These are phyloP conservation scores for Verticillium isaacii DNA, from an alignment of 2,329 filamentous ascomycete species.

Conservation along the genomic window DNA sequence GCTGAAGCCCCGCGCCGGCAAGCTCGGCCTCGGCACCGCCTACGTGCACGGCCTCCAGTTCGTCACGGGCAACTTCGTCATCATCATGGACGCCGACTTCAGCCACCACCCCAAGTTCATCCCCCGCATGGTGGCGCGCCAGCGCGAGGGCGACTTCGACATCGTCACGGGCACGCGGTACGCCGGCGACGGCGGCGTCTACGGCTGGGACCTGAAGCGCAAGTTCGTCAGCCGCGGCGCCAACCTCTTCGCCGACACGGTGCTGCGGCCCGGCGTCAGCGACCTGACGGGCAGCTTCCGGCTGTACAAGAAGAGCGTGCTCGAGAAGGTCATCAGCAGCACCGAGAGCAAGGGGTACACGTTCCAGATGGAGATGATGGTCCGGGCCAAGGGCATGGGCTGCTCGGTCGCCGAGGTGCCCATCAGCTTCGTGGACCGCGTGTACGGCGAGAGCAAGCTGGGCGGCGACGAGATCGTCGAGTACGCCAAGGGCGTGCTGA, in stretches of 20 bases:
- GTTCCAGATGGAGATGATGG: conserved; percentile 99
- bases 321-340: conserved; percentile 84
- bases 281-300: conserved; percentile 94
- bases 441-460: conserved; percentile 94
- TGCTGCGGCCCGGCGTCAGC: conserved; percentile 87
- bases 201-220: conserved; percentile 92
- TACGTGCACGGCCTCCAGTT: conserved; percentile 94
- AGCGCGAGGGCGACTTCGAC: conserved; percentile 76
- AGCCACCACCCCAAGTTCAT: conserved; percentile 99
- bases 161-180: conserved; percentile 97
- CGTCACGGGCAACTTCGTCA: conserved; percentile 86
- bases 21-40: conserved; percentile 93
- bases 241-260: conserved; percentile 93
- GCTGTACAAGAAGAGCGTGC: conserved; percentile 84
- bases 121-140: conserved; percentile 81
- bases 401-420: conserved; percentile 92
- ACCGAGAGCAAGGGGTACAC: conserved; percentile 97
- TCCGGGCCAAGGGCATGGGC: conserved; percentile 92
- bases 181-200: conserved; percentile 83
- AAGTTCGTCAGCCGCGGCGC: conserved; percentile 82
- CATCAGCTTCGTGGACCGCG: conserved; percentile 90
- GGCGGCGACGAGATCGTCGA: conserved; percentile 94
- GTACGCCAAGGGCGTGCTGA: conserved; percentile 82
- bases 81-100: conserved; percentile 99
- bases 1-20: conserved; percentile 85